Percentiles rank a stretch among this genome's conserved stretches.
These are phyloP conservation scores for Colletotrichum truncatum DNA, from an alignment of 2,329 filamentous ascomycete species.

Conservation along the genomic window DNA sequence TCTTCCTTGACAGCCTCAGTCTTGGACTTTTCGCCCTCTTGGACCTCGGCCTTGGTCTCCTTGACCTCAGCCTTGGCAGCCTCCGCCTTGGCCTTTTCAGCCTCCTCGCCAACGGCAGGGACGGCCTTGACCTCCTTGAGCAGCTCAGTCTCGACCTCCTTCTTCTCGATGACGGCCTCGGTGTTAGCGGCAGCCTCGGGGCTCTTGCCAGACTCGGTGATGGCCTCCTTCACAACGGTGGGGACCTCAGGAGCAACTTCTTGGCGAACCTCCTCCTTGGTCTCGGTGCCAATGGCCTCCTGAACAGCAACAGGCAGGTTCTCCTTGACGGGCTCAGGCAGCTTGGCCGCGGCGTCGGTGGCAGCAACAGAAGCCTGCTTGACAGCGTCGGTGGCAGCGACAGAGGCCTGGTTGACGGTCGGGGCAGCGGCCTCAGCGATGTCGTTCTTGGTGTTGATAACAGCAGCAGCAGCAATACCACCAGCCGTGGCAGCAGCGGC, in stretches of 20 bases:
- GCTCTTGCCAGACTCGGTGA: constrained; percentile 63
- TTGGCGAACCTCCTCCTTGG: constrained; percentile 52
- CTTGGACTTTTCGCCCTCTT: constrained; percentile 30
- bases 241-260: constrained; percentile 62
- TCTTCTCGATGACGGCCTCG: constrained; percentile 78
- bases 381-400: constrained; percentile 47
- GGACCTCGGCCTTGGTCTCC: constrained; percentile 27
- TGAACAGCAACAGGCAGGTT: constrained; percentile 59
- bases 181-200: constrained; percentile 78
- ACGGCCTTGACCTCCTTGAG: constrained; percentile 67
- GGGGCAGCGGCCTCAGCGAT: constrained; percentile 46
- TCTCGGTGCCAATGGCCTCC: constrained; percentile 53
- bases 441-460: constrained; percentile 39
- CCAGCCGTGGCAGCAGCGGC: constrained; percentile 45
- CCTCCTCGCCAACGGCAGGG: constrained; percentile 43
- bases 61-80: constrained; percentile 35
- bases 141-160: constrained; percentile 77
- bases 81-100: constrained; percentile 33
- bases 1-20: constrained; percentile 32
- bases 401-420: constrained; percentile 46
- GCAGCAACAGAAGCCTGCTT: constrained; percentile 45
- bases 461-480: constrained; percentile 45
- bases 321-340: constrained; percentile 64
- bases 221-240: constrained; percentile 65
- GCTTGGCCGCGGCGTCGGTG: constrained; percentile 51